A percentile compares a stretch with the other conserved stretches of the same genome.
Evolutionary conservation across 371 early-diverging fungal genomes (phyloP).

Genomic region (Syncephalastrum monosporum): DNA sequence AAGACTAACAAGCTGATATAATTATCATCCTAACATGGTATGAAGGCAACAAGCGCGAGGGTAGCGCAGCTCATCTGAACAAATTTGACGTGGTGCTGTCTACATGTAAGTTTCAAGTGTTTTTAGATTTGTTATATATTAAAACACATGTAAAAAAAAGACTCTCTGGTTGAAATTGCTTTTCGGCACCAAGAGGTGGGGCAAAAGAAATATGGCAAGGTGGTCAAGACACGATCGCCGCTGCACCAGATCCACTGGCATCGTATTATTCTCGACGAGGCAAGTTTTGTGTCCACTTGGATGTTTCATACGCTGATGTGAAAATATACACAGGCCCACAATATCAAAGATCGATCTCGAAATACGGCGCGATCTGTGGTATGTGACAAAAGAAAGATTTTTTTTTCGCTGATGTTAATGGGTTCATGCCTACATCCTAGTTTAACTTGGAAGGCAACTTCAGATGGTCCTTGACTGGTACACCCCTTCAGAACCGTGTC

Average conservation of each 20-base stretch:
- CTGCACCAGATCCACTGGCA: slow-evolving; percentile 82
- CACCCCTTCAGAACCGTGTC: slow-evolving; percentile 97
- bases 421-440: slow-evolving; percentile 16
- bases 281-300: slow-evolving; percentile 1
- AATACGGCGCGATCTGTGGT: slow-evolving; percentile 87
- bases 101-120: not conserved
- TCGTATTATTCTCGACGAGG: slow-evolving; percentile 89
- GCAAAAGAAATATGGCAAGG: slow-evolving; percentile 44
- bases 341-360: slow-evolving; percentile 91
- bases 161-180: slow-evolving; percentile 73
- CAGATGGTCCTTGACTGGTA: slow-evolving; percentile 94
- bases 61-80: slow-evolving; percentile 45
- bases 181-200: slow-evolving; percentile 81
- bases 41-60: slow-evolving; percentile 51
- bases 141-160: slow-evolving; percentile 17
- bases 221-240: slow-evolving; percentile 65
- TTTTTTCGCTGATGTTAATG: not conserved
- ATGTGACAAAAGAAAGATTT: slow-evolving; percentile 15
- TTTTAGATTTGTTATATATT: not conserved
- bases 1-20: not conserved
- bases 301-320: not conserved
- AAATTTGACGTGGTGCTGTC: slow-evolving; percentile 76
- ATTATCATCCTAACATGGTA: not conserved
- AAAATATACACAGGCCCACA: slow-evolving; percentile 68
- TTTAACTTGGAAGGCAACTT: slow-evolving; percentile 74